phyloP scores from a whole-genome alignment of 805 yeast genomes.

The Sungouiella thailandica region DNA sequence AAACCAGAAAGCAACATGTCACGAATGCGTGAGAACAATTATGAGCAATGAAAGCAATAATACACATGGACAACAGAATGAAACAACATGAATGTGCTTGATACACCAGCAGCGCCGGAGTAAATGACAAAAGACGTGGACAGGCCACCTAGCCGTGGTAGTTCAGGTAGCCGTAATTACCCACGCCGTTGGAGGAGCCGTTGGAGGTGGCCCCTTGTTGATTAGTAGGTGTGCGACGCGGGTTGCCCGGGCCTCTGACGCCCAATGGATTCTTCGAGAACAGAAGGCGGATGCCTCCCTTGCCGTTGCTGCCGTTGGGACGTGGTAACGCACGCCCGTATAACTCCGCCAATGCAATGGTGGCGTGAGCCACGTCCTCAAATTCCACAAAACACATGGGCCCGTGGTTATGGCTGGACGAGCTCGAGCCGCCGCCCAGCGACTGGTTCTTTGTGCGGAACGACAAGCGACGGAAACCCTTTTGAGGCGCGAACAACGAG shows the following conservation, averaged over 20 bases:
- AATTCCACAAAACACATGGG: slow-evolving; percentile 99
- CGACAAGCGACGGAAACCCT: slow-evolving; percentile 88
- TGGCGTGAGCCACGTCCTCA: slow-evolving; percentile 91
- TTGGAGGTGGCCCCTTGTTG: slow-evolving; percentile 13
- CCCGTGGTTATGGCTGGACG: slow-evolving; percentile 57
- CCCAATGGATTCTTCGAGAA: slow-evolving; percentile 97
- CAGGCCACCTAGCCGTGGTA: slow-evolving; percentile 14
- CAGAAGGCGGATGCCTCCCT: slow-evolving; percentile 92
- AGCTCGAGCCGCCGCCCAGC: slow-evolving; percentile 16
- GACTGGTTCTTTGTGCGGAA: slow-evolving; percentile 69
- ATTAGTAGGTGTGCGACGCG: slow-evolving; percentile 35
- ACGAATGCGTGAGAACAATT: background rate
- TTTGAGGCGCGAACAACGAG: slow-evolving; percentile 78
- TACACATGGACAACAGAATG: slow-evolving; percentile 1
- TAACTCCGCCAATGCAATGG: slow-evolving; percentile 87
- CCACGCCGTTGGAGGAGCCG: slow-evolving; percentile 19
- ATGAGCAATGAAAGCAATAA: background rate
- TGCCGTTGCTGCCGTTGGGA: slow-evolving; percentile 60
- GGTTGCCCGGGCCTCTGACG: slow-evolving; percentile 68
- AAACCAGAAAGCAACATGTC: too few species aligned
- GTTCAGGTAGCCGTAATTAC: slow-evolving; percentile 34
- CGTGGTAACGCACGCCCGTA: slow-evolving; percentile 91
- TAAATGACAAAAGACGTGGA: background rate
- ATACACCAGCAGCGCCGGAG: background rate
- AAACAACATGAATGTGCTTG: slow-evolving; percentile 1